Evolutionary conservation across 2,329 filamentous ascomycete species (phyloP).

Genomic region (Talaromyces albobiverticillius): DNA sequence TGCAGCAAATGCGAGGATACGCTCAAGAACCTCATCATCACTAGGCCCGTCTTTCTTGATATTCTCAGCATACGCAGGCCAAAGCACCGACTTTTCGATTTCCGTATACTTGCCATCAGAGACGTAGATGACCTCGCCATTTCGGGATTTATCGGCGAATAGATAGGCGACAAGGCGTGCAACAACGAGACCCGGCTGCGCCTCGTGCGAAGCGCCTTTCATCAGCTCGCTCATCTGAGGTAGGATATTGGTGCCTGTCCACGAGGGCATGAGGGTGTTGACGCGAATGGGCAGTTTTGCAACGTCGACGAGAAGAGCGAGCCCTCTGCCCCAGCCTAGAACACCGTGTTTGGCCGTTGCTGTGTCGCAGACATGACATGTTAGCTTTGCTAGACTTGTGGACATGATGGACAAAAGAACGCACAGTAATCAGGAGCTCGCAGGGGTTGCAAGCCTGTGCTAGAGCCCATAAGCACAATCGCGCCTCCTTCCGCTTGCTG

Average conservation of each 20-base stretch:
- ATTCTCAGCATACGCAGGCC: background rate
- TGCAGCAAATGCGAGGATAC: background rate
- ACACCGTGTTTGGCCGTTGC: slow-evolving; percentile 55
- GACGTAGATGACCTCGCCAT: slow-evolving; percentile 55
- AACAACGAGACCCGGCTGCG: slow-evolving; percentile 48
- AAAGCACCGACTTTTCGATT: slow-evolving; percentile 46
- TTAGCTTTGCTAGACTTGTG: background rate
- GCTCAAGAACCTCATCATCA: slow-evolving; percentile 8
- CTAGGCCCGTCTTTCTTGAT: slow-evolving; percentile 4
- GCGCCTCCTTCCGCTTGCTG: slow-evolving; percentile 49
- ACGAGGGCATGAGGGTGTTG: slow-evolving; percentile 56
- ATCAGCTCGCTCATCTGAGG: slow-evolving; percentile 22
- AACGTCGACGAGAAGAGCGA: slow-evolving; percentile 40
- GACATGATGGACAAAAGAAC: too few species aligned
- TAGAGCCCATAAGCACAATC: slow-evolving; percentile 54
- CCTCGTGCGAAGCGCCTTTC: slow-evolving; percentile 20
- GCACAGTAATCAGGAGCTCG: slow-evolving; percentile 50
- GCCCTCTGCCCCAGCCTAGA: slow-evolving; percentile 52
- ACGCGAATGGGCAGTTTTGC: slow-evolving; percentile 47
- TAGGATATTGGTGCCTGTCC: slow-evolving; percentile 53
- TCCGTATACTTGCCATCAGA: slow-evolving; percentile 50
- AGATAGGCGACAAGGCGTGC: slow-evolving; percentile 49
- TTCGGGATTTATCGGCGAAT: slow-evolving; percentile 47
- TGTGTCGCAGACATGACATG: background rate
- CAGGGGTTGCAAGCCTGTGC: slow-evolving; percentile 51